Conservation (phyloP, 805 yeast species). For the Cyberlindnera mrakii region DNA sequence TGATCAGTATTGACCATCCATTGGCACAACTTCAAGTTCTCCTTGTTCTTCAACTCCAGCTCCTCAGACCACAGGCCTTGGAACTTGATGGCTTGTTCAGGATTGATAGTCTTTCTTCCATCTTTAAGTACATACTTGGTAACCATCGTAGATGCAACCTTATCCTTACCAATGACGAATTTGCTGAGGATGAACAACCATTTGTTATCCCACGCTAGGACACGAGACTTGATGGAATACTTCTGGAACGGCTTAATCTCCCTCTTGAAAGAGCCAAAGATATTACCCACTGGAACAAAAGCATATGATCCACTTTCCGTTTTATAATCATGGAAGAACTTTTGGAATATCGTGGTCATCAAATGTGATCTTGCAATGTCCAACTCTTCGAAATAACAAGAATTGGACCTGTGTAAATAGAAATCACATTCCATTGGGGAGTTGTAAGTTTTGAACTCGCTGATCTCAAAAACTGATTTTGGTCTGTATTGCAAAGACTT, state of each 20-base stretch:
- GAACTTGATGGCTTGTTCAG: conserved; percentile 48
- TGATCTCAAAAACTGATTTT: conserved; percentile 35
- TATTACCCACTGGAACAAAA: conserved; percentile 73
- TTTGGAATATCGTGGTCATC: conserved; percentile 51
- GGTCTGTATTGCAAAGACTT: conserved; percentile 7
- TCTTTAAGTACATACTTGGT: conserved; percentile 80
- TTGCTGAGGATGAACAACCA: conserved; percentile 73
- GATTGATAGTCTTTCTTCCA: conserved; percentile 69
- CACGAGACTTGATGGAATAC: conserved; percentile 49
- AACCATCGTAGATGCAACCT: conserved; percentile 49
- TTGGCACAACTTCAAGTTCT: conserved; percentile 35
- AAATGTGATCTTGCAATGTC: conserved; percentile 72
- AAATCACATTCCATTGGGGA: conserved; percentile 80
- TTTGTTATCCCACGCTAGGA: conserved; percentile 81
- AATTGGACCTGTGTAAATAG: conserved; percentile 82
- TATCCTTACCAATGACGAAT: conserved; percentile 40
- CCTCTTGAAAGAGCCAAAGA: conserved; percentile 57
- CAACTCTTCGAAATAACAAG: conserved; percentile 76
- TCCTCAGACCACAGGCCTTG: conserved; percentile 53
- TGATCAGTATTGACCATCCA: conserved; percentile 32
- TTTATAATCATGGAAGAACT: conserved; percentile 41
- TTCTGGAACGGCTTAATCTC: conserved; percentile 66
- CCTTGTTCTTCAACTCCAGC: conserved; percentile 34
- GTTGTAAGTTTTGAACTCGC: conserved; percentile 45
- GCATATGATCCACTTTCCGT: conserved; percentile 32